These are phyloP conservation scores for Aspergillus indologenus DNA, from an alignment of 495 filamentous ascomycete genomes.

Conservation along the genomic window DNA sequence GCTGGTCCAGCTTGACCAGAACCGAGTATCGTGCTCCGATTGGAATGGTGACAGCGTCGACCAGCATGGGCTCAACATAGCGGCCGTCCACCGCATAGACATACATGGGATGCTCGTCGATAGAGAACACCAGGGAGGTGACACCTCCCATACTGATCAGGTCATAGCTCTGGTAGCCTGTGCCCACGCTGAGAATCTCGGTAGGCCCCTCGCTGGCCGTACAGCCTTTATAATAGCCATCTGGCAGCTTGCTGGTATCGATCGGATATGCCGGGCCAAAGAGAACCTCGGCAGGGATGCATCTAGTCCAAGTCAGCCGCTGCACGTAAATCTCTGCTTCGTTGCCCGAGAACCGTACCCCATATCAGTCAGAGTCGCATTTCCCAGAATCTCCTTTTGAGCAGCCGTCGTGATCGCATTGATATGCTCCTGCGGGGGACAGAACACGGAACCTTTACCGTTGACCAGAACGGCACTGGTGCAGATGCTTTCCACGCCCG, in stretches of 20 bases:
- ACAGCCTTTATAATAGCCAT: conserved; percentile 24
- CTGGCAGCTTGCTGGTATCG: conserved; percentile 5
- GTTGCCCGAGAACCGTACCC: conserved; percentile 29
- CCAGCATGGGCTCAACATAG: conserved; percentile 35
- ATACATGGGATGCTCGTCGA: conserved; percentile 44
- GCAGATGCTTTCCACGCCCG: conserved; percentile 39
- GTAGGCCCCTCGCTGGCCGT: conserved; percentile 24
- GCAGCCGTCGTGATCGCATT: conserved; percentile 29
- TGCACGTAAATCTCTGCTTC: background rate
- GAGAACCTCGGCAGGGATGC: conserved; percentile 5
- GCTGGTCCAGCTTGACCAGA: conserved; percentile 34
- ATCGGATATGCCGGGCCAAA: conserved; percentile 1
- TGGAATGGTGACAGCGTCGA: conserved; percentile 32
- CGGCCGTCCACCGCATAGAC: conserved; percentile 46
- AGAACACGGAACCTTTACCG: conserved; percentile 51
- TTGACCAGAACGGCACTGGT: conserved; percentile 55
- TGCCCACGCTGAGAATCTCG: conserved; percentile 32
- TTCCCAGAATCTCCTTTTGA: conserved; percentile 17
- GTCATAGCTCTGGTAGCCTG: conserved; percentile 29
- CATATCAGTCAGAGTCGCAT: conserved; percentile 42
- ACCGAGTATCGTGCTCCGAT: conserved; percentile 40
- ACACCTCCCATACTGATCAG: conserved; percentile 33
- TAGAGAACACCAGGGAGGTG: conserved; percentile 27
- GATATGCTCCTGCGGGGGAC: conserved; percentile 37
- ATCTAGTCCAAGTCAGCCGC: background rate